Conservation (phyloP, 305 asterid species). For the Solanum hybrid region DNA sequence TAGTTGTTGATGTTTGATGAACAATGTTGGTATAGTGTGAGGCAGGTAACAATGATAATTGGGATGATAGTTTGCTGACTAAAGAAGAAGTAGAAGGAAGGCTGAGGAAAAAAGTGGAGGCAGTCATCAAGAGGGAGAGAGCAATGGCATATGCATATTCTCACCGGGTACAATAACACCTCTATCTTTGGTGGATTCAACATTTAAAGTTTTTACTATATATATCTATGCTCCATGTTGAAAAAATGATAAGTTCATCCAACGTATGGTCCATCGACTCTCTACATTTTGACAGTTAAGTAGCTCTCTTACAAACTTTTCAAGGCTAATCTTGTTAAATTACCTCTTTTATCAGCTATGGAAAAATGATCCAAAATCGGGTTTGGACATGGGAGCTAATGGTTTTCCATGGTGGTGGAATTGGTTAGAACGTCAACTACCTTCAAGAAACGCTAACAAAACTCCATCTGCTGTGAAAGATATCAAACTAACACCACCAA, state of each 20-base stretch:
- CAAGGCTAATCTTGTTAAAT: background rate
- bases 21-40: constrained; percentile 37
- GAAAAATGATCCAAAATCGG: constrained; percentile 40
- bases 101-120: constrained; percentile 64
- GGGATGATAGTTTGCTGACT: constrained; percentile 80
- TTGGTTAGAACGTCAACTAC: constrained; percentile 76
- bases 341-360: constrained; percentile 33
- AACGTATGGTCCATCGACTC: background rate
- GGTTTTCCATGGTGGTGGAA: constrained; percentile 97
- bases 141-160: constrained; percentile 92
- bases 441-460: constrained; percentile 25
- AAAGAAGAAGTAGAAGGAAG: constrained; percentile 73
- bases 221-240: background rate
- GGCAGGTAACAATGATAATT: constrained; percentile 52
- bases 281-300: background rate
- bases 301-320: no score
- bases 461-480: constrained; percentile 27
- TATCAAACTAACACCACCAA: constrained; percentile 36
- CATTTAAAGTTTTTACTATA: background rate
- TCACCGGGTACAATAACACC: constrained; percentile 44
- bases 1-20: background rate
- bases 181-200: background rate
- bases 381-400: constrained; percentile 34
- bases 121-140: constrained; percentile 87
- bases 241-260: background rate